phyloP scores from a whole-genome alignment of 257 asterid genomes.

The Haberlea rhodopensis region DNA sequence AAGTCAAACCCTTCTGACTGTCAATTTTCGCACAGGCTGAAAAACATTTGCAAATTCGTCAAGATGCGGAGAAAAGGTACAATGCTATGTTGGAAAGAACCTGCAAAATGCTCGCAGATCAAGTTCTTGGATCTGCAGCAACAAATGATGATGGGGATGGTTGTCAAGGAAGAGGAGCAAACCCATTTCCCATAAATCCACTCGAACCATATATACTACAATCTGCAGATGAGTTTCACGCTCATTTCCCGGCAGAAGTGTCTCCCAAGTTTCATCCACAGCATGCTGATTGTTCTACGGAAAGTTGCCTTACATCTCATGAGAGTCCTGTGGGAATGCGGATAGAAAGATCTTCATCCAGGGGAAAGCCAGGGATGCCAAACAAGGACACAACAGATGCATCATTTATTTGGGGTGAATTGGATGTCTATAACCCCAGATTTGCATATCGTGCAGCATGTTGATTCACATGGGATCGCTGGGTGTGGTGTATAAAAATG shows the following conservation, averaged over 20 bases:
- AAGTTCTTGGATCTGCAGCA: conserved; percentile 52
- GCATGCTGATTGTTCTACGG: conserved; percentile 42
- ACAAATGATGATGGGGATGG: conserved; percentile 39
- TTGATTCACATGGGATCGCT: conserved; percentile 34
- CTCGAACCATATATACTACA: conserved; percentile 39
- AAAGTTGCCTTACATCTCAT: conserved; percentile 80
- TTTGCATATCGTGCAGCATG: conserved; percentile 31
- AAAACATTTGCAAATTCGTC: conserved; percentile 76
- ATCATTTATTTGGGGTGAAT: conserved; percentile 52
- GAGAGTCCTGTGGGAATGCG: conserved; percentile 59
- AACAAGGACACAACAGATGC: conserved; percentile 51
- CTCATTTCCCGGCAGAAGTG: conserved; percentile 35
- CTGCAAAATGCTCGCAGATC: conserved; percentile 77
- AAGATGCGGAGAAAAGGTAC: conserved; percentile 70
- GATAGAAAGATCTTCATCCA: conserved; percentile 53
- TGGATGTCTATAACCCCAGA: conserved; percentile 37
- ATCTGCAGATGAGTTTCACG: conserved; percentile 28
- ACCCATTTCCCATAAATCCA: conserved; percentile 26
- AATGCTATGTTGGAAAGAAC: conserved; percentile 73
- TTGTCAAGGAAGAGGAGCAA: conserved; percentile 37
- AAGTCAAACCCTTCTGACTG: neutral
- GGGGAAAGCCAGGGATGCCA: conserved; percentile 41
- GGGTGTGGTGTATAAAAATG: conserved; percentile 31
- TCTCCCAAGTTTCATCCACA: conserved; percentile 27
- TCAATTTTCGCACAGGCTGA: conserved; percentile 49